A percentile compares a stretch with the other conserved stretches of the same genome.
Conservation (phyloP, 257 asterid genomes). For the Ophiorrhiza pumila region DNA sequence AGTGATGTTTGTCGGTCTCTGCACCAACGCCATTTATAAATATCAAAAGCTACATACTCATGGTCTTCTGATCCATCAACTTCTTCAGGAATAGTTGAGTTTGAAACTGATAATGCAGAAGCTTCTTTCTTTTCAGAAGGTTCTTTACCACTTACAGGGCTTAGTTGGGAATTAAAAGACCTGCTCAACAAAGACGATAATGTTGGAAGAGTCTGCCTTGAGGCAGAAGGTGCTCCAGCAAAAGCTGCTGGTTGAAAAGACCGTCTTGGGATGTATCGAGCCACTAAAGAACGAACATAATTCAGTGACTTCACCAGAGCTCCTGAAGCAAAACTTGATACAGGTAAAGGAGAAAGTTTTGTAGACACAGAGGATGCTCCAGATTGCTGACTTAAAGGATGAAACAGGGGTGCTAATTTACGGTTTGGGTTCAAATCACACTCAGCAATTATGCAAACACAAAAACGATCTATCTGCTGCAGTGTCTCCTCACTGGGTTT, state of each 20-base stretch:
- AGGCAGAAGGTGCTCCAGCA: conserved; percentile 83
- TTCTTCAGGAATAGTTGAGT: conserved; percentile 75
- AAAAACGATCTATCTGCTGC: conserved; percentile 88
- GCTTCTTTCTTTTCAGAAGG: conserved; percentile 77
- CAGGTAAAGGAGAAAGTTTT: conserved; percentile 72
- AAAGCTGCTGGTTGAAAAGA: conserved; percentile 96
- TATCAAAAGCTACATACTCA: conserved; percentile 77
- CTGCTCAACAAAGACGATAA: conserved; percentile 86
- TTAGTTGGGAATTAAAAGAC: conserved; percentile 86
- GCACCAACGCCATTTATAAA: conserved; percentile 96
- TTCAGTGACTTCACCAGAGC: conserved; percentile 88
- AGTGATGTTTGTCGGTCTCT: conserved; percentile 75
- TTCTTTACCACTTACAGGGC: conserved; percentile 78
- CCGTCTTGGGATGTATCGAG: conserved; percentile 87
- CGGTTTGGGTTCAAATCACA: conserved; percentile 69
- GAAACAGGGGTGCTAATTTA: conserved; percentile 70
- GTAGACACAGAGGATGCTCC: conserved; percentile 45
- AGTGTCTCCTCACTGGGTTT: conserved; percentile 97
- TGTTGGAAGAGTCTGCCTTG: conserved; percentile 88
- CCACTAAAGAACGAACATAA: conserved; percentile 91
- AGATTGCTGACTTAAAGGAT: conserved; percentile 63
- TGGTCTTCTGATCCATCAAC: conserved; percentile 67
- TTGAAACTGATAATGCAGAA: conserved; percentile 64
- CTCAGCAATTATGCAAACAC: conserved; percentile 82
- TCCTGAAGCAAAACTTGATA: conserved; percentile 83